Evolutionary conservation across 2,329 filamentous ascomycete species (phyloP), one percentile per base, ranked within the genome.

Genomic region (Fusarium sp.): DNA sequence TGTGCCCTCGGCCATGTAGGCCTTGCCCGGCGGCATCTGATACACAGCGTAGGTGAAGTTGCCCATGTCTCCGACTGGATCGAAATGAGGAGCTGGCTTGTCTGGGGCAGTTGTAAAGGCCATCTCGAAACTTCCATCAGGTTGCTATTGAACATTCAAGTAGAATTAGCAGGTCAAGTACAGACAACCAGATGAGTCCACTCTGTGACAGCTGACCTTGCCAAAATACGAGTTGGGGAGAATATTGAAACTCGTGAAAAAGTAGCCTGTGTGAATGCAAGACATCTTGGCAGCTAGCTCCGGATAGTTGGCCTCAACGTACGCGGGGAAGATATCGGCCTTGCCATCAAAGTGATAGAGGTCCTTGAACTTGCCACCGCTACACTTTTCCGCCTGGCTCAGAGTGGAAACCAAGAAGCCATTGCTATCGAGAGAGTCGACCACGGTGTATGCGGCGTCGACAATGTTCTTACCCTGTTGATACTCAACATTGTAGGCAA

Each of bases 301-400:
- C 0, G 86, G 85, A 69, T 88, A 82, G 6, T 76, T 84, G 4
- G 81, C 81, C 10, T 80, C 70, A 5, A 88, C 85, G 47, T 88
- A 88, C 14, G 79, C 61, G 0, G 86, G 86, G 31, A 87, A 88
- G 18, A 87, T 77, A 52, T 88, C 86, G 2, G 88, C 88, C 79
- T 90, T 90, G 9, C 84, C 77, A 76, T 89, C 87, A 63, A 85
- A 88, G 74, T 88, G 87, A 71, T 89, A 90, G 63, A 89, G 70
- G 71, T 89, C 84, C n/a, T 77, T 82, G 63, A 84, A 84, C 42
- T 77, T 80, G 0, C 88, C 88, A 1, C 79, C 77, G 67, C 86
- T 89, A 71, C 84, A 86, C 59, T 84, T 85, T 10, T 70, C 75
- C 0, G 86, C 87, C 71, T 88, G 81, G 73, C 86, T 88, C 69